These are phyloP conservation scores for Harringtonia lauricola DNA, from an alignment of 2,329 filamentous ascomycete genomes.

Conservation along the genomic window DNA sequence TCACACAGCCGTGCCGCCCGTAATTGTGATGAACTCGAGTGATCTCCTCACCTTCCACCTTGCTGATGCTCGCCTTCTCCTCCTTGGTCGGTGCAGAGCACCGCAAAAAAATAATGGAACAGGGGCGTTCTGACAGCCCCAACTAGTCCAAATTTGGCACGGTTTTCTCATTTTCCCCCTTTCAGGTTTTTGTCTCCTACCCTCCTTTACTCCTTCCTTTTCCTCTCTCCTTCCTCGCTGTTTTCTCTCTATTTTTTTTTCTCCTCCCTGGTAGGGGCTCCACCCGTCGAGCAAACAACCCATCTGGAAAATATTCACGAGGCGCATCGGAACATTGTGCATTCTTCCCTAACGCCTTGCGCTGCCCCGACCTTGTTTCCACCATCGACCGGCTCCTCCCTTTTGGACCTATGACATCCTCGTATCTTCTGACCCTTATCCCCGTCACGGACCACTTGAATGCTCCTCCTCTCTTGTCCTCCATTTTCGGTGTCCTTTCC, in stretches of 20 bases:
- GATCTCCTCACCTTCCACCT: not conserved
- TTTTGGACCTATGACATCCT: too few species aligned
- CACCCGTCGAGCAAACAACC: too few species aligned
- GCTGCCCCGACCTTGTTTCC: not conserved
- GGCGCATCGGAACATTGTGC: too few species aligned
- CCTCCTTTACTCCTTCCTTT: not conserved
- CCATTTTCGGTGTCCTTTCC: too few species aligned
- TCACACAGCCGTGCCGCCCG: too few species aligned
- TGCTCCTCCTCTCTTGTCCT: too few species aligned
- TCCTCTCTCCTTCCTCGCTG: not conserved
- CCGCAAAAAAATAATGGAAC: not conserved
- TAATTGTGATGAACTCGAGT: too few species aligned
- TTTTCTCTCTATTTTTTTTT: not conserved
- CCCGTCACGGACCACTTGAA: too few species aligned
- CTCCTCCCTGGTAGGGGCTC: too few species aligned
- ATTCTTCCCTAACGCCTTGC: not conserved
- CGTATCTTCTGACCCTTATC: too few species aligned
- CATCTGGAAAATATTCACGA: too few species aligned
- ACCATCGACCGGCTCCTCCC: too few species aligned
- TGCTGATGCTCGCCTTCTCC: not conserved
- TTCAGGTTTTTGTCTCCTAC: not conserved
- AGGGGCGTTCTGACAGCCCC: constrained; percentile 3
- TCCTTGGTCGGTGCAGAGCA: not conserved
- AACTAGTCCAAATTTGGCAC: constrained; percentile 5
- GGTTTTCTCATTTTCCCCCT: not conserved